These are phyloP conservation scores for Leersia perrieri DNA, from an alignment of 176 grass and related monocot genomes.

Conservation along the genomic window DNA sequence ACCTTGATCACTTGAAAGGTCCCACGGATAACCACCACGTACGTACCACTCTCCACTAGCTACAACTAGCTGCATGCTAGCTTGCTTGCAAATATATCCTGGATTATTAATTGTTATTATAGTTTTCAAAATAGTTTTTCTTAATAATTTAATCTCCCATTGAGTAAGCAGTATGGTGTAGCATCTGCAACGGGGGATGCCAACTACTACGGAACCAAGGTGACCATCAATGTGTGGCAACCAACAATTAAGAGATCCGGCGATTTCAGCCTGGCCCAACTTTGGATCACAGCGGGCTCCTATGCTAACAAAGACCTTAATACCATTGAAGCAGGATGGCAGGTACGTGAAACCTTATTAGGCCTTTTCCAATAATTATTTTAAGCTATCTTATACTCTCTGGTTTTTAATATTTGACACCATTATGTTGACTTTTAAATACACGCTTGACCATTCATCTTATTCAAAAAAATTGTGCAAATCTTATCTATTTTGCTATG, in stretches of 20 bases:
- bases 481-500: too few species aligned
- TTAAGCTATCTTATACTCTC: too few species aligned
- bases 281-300: conserved; percentile 79
- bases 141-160: not conserved
- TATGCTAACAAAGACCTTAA: conserved; percentile 68
- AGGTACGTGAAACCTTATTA: conserved; percentile 54
- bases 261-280: conserved; percentile 84
- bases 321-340: conserved; percentile 92
- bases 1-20: conserved; percentile 10
- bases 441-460: too few species aligned
- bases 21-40: conserved; percentile 51
- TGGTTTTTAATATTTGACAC: too few species aligned
- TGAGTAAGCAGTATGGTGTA: conserved; percentile 71
- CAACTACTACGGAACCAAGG: conserved; percentile 79
- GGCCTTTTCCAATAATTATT: too few species aligned
- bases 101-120: not conserved
- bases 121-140: too few species aligned
- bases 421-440: too few species aligned
- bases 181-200: conserved; percentile 64
- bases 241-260: conserved; percentile 61
- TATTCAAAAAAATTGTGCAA: too few species aligned
- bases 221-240: conserved; percentile 84
- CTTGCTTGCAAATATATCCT: too few species aligned
- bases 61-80: too few species aligned
- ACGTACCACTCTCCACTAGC: not conserved